Conservation (phyloP, 164 flowering plant genomes). For the Umbellularia californica region DNA sequence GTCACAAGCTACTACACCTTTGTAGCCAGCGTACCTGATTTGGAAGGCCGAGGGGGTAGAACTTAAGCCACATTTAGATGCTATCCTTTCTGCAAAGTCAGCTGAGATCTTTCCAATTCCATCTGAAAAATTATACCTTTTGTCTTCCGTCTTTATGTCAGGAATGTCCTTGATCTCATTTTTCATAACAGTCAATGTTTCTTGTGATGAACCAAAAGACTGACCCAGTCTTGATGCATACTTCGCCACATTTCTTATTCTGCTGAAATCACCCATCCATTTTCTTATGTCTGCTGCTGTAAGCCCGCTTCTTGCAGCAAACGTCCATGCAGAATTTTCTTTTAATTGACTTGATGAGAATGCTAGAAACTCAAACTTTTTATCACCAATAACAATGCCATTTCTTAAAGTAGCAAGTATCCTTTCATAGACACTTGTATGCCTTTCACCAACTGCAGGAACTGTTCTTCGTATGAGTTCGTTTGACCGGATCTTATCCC, state of each 20-base stretch:
- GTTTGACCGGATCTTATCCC: conserved; percentile 51
- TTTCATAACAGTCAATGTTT: conserved; percentile 48
- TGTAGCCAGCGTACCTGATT: conserved; percentile 82
- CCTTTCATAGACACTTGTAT: conserved; percentile 53
- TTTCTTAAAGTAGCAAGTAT: conserved; percentile 45
- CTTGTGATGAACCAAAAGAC: conserved; percentile 76
- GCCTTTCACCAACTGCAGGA: conserved; percentile 6
- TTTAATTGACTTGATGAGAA: conserved; percentile 83
- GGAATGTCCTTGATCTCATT: conserved; percentile 53
- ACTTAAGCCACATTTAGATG: conserved; percentile 49
- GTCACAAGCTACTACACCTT: conserved; percentile 91
- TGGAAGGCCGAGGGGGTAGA: conserved; percentile 77
- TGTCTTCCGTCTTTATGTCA: conserved; percentile 40
- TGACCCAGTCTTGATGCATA: conserved; percentile 94
- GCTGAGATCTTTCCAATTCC: conserved; percentile 92
- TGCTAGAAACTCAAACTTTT: conserved; percentile 87
- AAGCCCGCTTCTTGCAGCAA: conserved; percentile 52
- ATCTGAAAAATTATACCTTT: conserved; percentile 74
- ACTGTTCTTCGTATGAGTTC: conserved; percentile 41
- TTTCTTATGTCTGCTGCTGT: conserved; percentile 57
- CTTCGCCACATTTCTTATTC: conserved; percentile 78
- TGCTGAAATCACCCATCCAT: conserved; percentile 77
- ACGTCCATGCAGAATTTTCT: conserved; percentile 85
- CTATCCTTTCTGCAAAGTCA: conserved; percentile 60
- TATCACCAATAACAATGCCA: conserved; percentile 72